These are phyloP conservation scores for Oxyria digyna DNA, from an alignment of 148 eudicot species.

Conservation along the genomic window DNA sequence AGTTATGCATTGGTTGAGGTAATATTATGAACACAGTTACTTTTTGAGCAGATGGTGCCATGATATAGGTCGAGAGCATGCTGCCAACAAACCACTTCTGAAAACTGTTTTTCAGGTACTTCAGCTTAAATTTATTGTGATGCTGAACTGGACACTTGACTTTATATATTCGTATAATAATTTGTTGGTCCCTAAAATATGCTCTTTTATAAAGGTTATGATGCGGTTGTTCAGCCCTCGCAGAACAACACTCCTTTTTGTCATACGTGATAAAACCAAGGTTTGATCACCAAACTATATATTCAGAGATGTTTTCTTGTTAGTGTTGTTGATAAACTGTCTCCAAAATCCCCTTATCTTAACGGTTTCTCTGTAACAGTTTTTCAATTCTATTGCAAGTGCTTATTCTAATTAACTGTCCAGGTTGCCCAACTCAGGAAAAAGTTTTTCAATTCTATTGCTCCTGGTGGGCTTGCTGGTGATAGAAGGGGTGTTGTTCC, in stretches of 20 bases:
- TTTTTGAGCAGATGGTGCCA: slow-evolving; percentile 1
- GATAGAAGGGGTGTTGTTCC: background rate
- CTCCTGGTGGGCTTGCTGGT: slow-evolving; percentile 21
- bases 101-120: background rate
- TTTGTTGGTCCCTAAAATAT: background rate
- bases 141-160: background rate
- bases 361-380: background rate
- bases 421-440: slow-evolving; percentile 19
- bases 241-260: background rate
- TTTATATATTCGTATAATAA: background rate
- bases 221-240: background rate
- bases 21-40: background rate
- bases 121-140: background rate
- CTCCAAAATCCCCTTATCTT: background rate
- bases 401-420: background rate
- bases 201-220: background rate
- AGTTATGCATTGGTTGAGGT: background rate
- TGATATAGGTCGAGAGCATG: slow-evolving; percentile 1
- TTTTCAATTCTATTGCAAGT: background rate
- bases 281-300: background rate
- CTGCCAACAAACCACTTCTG: background rate
- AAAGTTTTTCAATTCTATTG: slow-evolving; percentile 18
- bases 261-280: slow-evolving; percentile 1
- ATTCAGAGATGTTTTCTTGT: background rate
- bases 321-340: background rate